Base-by-base conservation (phyloP, 78 protist species). In the Dictyostelium intermedium region DNA sequence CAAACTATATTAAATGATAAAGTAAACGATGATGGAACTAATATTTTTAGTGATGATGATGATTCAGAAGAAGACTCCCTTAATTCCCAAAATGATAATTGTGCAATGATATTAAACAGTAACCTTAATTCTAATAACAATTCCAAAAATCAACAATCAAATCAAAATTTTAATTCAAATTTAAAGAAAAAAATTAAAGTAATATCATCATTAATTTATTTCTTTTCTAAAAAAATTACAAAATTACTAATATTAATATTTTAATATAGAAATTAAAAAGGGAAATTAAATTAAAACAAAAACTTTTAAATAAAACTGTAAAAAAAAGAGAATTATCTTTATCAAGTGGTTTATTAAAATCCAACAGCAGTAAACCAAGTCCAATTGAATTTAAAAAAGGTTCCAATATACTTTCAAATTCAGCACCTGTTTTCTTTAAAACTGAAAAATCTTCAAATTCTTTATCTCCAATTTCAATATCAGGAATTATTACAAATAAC, bases 271-370 rank as follows among this genome's bases (percentile, higher is more conserved):
- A 85, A 85, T 53, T 85, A 53, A 85, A 85, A 74, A 85, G 91
- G 74, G 91, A 85, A 34, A 85, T 85, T 53, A 85, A 85, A 85
- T 74, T 85, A 74, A 85, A 74, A 74, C 91, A 85, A 85, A 85
- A 85, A 53, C 16, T 74, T 8, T 85, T 85, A 56, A 56, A 74
- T n/a, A 85, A 85, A 53, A 77, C 83, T 0, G 37, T 74, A 20
- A 85, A 85, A 37, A 85, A 85, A 53, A 85, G 47, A 53, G 83
- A 72, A 14, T n/a, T 45, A 5, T 25, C 50, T 7, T 5, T 72
- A 34, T 72, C 79, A 16, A 45, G 79, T 32, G 43, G 79, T 13
- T 13, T 72, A 11, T 5, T 27, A 16, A 30, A 72, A 72, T 27
- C n/a, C 16, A 56, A 20, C 20, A 56, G 66, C 5, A 72, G 5